Evolutionary conservation across 2,329 filamentous ascomycete genomes (phyloP).

Genomic region (Colletotrichum paranaense): DNA sequence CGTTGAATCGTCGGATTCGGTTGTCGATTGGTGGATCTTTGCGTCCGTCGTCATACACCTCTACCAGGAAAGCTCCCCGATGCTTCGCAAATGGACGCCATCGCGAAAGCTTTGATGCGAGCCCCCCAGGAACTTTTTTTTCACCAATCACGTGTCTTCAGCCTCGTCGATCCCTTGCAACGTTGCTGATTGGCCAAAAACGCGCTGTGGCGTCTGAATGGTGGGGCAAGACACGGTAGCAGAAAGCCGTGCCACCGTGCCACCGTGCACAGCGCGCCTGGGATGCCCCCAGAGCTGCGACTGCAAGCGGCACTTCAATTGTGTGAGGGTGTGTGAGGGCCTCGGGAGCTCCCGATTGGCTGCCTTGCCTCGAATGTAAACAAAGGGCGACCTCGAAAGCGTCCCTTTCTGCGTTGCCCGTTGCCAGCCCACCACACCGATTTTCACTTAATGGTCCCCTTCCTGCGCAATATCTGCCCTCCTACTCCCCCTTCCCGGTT

Average conservation of each 20-base stretch:
- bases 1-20: background rate
- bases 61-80: background rate
- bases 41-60: background rate
- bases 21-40: background rate
- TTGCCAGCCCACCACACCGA: constrained; percentile 23
- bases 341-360: constrained; percentile 33
- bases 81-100: background rate
- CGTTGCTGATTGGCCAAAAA: background rate
- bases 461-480: background rate
- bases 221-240: background rate
- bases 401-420: constrained; percentile 2
- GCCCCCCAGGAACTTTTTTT: background rate
- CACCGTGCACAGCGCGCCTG: background rate
- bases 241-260: background rate
- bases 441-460: background rate
- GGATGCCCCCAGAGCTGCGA: background rate
- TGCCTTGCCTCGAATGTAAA: constrained; percentile 13
- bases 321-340: background rate
- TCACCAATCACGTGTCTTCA: constrained; percentile 22
- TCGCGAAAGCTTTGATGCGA: constrained; percentile 21
- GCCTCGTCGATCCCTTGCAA: background rate
- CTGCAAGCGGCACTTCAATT: background rate
- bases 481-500: background rate
- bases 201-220: background rate
- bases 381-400: constrained; percentile 7